phyloP scores from a whole-genome alignment of 768 basidiomycete genomes.

The Grammothele lineata region DNA sequence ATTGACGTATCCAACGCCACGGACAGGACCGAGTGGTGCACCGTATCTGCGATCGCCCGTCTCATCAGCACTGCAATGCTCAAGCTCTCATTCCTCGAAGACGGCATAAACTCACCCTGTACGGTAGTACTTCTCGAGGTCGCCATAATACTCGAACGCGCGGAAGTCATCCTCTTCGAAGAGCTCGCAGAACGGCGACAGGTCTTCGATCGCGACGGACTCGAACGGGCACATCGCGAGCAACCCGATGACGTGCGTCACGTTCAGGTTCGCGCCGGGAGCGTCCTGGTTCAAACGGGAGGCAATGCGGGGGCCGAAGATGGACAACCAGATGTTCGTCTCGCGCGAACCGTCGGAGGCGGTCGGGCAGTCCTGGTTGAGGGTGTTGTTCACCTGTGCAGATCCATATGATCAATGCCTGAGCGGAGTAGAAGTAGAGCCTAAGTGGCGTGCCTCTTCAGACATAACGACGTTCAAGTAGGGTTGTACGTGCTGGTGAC shows the following conservation, averaged over 20 bases:
- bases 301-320: conserved; percentile 53
- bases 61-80: too few relatives aligned
- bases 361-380: conserved; percentile 58
- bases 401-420: too few relatives aligned
- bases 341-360: conserved; percentile 41
- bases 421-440: not conserved
- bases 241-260: conserved; percentile 51
- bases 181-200: conserved; percentile 70
- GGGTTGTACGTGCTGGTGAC: conserved; percentile 40
- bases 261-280: conserved; percentile 55
- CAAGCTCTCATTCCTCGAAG: too few relatives aligned
- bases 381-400: conserved; percentile 55
- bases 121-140: conserved; percentile 75
- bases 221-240: conserved; percentile 81
- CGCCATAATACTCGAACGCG: conserved; percentile 64
- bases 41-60: conserved; percentile 47
- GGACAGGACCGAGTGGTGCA: conserved; percentile 63
- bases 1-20: conserved; percentile 85
- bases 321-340: conserved; percentile 49
- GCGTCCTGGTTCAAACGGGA: conserved; percentile 56
- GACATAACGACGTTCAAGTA: conserved; percentile 52
- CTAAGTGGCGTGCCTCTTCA: conserved; percentile 40
- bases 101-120: conserved; percentile 51
- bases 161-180: conserved; percentile 63
- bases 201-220: conserved; percentile 45